These are phyloP conservation scores for Ustilago loliicola DNA, from an alignment of 1,284 basidiomycete genomes.

Conservation along the genomic window DNA sequence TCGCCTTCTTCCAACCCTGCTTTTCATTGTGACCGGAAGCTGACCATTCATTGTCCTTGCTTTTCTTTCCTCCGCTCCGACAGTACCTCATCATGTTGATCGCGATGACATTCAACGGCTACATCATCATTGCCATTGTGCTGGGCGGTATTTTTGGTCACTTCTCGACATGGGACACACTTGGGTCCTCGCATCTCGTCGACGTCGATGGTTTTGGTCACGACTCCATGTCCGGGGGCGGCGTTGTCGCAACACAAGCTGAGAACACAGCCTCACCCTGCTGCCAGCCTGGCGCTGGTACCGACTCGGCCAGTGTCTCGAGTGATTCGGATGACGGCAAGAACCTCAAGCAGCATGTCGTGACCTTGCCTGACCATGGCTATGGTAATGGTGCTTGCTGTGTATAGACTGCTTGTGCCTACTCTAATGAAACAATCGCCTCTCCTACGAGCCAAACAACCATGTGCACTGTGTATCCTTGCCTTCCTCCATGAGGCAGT, in stretches of 20 bases:
- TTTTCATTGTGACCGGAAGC: background rate
- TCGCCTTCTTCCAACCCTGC: background rate
- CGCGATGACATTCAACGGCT: slow-evolving; percentile 67
- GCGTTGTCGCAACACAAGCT: background rate
- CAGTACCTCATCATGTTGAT: slow-evolving; percentile 66
- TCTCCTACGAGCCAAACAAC: background rate
- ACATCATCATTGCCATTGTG: slow-evolving; percentile 63
- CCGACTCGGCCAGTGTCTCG: slow-evolving; percentile 34
- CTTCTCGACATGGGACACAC: slow-evolving; percentile 64
- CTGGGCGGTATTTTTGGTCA: slow-evolving; percentile 63
- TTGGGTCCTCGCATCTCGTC: slow-evolving; percentile 42
- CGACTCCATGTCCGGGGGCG: slow-evolving; percentile 16
- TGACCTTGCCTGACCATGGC: slow-evolving; percentile 43
- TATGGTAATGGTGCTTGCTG: slow-evolving; percentile 44
- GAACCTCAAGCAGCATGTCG: slow-evolving; percentile 37
- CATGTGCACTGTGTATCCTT: too few species aligned
- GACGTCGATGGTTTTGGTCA: slow-evolving; percentile 39
- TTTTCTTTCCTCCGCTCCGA: background rate
- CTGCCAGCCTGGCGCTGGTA: slow-evolving; percentile 18
- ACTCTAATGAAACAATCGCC: background rate
- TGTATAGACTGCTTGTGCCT: slow-evolving; percentile 11
- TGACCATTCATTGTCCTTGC: background rate
- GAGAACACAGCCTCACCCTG: slow-evolving; percentile 12
- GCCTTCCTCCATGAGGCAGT: too few species aligned
- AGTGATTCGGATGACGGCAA: slow-evolving; percentile 33